Base-by-base conservation (phyloP, 331 rosid genomes). In the Phaseolus coccineus region DNA sequence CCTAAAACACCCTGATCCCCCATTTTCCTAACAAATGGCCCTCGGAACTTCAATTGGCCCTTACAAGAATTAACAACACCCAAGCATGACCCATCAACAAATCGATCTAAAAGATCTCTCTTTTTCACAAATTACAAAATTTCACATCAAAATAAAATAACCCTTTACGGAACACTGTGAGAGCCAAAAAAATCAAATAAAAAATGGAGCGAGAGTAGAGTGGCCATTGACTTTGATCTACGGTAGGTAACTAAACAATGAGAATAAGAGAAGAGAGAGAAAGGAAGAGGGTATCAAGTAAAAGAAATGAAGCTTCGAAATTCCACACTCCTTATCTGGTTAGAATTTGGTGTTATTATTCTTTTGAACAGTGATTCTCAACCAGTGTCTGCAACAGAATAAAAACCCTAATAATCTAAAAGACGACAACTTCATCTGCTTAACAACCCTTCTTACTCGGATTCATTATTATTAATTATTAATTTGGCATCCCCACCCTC, bases 1-100 rank as follows among this genome's bases (percentile, higher is more conserved):
- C 84, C 89, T 77, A 81, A 77, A 77, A 82, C 82, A 76, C 52
- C 81, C 50, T 15, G 89, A 78, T 84, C 84, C 77, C 86, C 97
- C 99, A 95, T 95, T 84, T 82, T 15, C 47, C 75, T 3, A 47
- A 40, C 35, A 69, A 74, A 73, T 15, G 37, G 58, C 78, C 48
- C 22, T 65, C 52, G 16, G 63, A 64, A 61, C 71, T 76, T 51
- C 47, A 77, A 80, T 46, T 33, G 64, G 66, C 64, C 44, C 72
- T 56, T 8, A 48, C 56, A 67, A 71, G 61, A 77, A 83, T 73
- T 46, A 67, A 71, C 69, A 74, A 81, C 62, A 62, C 42, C 28
- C 73, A 78, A 67, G 82, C 77, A 74, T 57, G 58, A 77, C 74
- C 83, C 78, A 74, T 27, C 72, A 71, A 44, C 33, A 39, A 80